Base-by-base conservation (phyloP, 2,329 filamentous ascomycete species). In the Truncatella angustata region DNA sequence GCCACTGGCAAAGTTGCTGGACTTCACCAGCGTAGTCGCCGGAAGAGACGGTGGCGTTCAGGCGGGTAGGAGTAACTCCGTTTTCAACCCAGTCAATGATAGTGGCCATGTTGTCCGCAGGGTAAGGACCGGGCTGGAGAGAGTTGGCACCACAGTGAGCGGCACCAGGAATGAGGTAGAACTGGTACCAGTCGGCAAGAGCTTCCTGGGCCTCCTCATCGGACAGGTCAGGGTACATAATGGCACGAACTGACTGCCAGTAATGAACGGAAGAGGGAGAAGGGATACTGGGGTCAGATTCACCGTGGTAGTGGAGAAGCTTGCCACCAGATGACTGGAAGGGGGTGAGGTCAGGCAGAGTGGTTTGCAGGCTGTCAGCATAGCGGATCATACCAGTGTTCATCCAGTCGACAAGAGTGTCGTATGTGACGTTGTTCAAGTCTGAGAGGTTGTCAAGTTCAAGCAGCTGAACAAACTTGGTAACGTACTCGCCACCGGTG, bases 1-100 rank as follows among this genome's bases (percentile, higher is more conserved):
- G 71, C 69, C 68, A 76, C 49, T 63, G 62, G 61, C 72, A 75
- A 42, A 70, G 66, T 58, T 64, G 62, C 58, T 69, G 64, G 1
- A 63, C 67, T 60, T 70, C 59, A 28, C 70, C 67, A n/a, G 50
- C 48, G 47, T 67, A 56, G 14, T 53, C 50, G 6, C 68, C 68
- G 1, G 61, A 62, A 4, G 60, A 56, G 11, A 68, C 60, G 6
- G 70, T 73, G 12, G 69, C 69, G 57, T 74, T 73, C 16, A 74
- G 65, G 2, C 61, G 62, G 11, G 47, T 44, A 1, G 71, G 71
- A 54, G 57, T 59, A 24, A 67, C 56, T 14, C 65, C 86, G 56
- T 88, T 88, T 57, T 79, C 80, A 9, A 90, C 72, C 60, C 77
- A 88, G 61, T 89, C 83, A 62, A 90, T 88, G 18, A 84, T 82